Percentiles rank a stretch among this genome's conserved stretches.
These are phyloP conservation scores for Planoprotostelium fungivorum DNA, from an alignment of 78 protist genomes.

Conservation along the genomic window DNA sequence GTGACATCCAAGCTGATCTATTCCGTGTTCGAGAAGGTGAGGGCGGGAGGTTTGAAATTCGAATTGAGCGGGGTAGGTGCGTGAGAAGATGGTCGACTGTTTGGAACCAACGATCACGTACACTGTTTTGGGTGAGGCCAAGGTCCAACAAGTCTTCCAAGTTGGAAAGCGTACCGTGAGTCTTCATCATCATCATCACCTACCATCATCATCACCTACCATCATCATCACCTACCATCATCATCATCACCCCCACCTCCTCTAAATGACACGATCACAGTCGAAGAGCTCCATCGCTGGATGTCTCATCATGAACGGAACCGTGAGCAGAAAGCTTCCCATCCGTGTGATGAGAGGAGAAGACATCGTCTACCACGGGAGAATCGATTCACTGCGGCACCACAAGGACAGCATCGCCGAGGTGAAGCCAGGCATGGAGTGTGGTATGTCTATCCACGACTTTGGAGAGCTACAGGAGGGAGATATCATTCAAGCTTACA, in stretches of 20 bases:
- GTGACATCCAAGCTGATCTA: slow-evolving; percentile 29
- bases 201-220: no score
- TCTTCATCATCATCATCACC: no score
- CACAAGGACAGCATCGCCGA: slow-evolving; percentile 46
- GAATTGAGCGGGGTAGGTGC: neutral
- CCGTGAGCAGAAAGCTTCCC: slow-evolving; percentile 21
- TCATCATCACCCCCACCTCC: no score
- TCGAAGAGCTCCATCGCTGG: slow-evolving; percentile 27
- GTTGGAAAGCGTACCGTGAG: slow-evolving; percentile 12
- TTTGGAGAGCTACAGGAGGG: slow-evolving; percentile 5
- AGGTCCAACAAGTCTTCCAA: slow-evolving; percentile 12
- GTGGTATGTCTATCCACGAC: slow-evolving; percentile 34
- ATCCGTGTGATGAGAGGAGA: slow-evolving; percentile 24
- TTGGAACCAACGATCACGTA: slow-evolving; percentile 24
- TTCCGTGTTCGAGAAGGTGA: slow-evolving; percentile 22
- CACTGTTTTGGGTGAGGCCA: slow-evolving; percentile 35
- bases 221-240: no score
- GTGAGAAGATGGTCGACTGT: neutral
- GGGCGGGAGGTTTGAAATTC: neutral
- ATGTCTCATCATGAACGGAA: slow-evolving; percentile 28
- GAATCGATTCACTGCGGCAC: slow-evolving; percentile 21
- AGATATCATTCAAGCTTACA: slow-evolving; percentile 19
- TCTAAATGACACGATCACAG: no score
- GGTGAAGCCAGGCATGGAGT: slow-evolving; percentile 43
- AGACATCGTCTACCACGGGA: slow-evolving; percentile 18